These are phyloP conservation scores for Colletotrichum higginsianum DNA, from an alignment of 2,329 filamentous ascomycete genomes.

Conservation along the genomic window DNA sequence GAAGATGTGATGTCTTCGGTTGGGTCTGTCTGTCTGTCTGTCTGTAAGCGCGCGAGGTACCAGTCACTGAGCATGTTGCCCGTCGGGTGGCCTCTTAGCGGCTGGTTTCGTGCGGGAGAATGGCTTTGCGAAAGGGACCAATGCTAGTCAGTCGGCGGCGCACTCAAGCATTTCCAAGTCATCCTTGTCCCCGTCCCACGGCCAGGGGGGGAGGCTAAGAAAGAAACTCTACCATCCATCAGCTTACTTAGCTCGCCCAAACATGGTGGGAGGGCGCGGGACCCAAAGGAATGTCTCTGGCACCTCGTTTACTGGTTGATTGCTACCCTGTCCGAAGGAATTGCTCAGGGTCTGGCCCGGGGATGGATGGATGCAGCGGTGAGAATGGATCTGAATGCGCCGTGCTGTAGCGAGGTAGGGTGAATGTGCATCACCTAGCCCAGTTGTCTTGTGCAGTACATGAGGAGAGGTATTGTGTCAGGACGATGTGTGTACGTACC, in stretches of 20 bases:
- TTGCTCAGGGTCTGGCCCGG: neutral
- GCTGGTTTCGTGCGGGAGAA: neutral
- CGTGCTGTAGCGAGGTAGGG: neutral
- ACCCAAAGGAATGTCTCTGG: slow-evolving; percentile 27
- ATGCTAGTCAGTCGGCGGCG: slow-evolving; percentile 19
- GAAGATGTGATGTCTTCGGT: slow-evolving; percentile 20
- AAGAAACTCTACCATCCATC: slow-evolving; percentile 5
- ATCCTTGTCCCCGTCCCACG: neutral
- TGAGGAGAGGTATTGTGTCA: neutral
- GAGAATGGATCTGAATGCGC: neutral
- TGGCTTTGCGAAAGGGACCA: neutral
- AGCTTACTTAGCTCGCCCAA: slow-evolving; percentile 14
- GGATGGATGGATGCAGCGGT: neutral
- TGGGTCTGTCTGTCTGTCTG: neutral
- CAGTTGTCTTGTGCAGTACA: neutral
- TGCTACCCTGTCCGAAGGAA: slow-evolving; percentile 2
- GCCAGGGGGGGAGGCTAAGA: neutral
- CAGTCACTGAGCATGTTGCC: neutral
- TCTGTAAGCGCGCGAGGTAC: slow-evolving; percentile 2
- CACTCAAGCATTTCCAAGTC: slow-evolving; percentile 31
- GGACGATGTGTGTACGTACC: neutral
- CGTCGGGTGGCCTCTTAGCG: neutral
- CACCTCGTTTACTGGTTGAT: slow-evolving; percentile 23
- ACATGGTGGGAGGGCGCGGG: slow-evolving; percentile 22
- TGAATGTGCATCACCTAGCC: neutral